Evolutionary conservation across 208 protist genomes (phyloP).

Genomic region (Lotmaria passim): DNA sequence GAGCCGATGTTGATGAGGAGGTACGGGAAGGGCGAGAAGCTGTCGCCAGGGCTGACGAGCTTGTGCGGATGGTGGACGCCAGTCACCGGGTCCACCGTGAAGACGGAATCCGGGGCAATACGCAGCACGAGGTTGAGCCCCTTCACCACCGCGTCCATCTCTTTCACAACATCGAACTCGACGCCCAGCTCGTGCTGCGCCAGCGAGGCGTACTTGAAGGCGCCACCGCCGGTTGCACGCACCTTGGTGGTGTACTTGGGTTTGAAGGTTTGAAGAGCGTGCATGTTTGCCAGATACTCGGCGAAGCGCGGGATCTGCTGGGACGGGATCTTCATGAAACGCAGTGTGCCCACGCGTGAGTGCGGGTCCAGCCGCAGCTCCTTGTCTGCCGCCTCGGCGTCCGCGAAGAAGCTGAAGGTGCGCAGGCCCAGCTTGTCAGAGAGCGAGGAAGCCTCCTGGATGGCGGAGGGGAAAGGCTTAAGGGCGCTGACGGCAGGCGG

Average conservation of each 20-base stretch:
- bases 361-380: conserved; percentile 40
- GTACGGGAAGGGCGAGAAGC: conserved; percentile 92
- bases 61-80: conserved; percentile 71
- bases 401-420: conserved; percentile 67
- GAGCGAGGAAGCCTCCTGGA: conserved; percentile 79
- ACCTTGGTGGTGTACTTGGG: conserved; percentile 48
- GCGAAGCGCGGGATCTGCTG: conserved; percentile 79
- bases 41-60: conserved; percentile 45
- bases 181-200: conserved; percentile 53
- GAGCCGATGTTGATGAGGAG: conserved; percentile 97
- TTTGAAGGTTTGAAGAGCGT: conserved; percentile 49
- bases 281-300: conserved; percentile 48
- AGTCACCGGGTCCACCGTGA: conserved; percentile 77
- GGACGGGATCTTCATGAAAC: conserved; percentile 85
- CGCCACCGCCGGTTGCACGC: conserved; percentile 89
- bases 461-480: conserved; percentile 37
- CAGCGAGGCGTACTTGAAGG: conserved; percentile 85
- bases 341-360: conserved; percentile 72
- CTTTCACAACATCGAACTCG: conserved; percentile 83
- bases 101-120: conserved; percentile 75
- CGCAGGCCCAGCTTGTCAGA: conserved; percentile 67
- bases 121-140: conserved; percentile 86
- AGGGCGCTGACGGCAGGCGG: conserved; percentile 44
- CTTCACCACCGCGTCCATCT: conserved; percentile 91
- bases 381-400: conserved; percentile 38